Evolutionary conservation across 768 basidiomycete genomes (phyloP).

Genomic region (Termitomyces sp.): DNA sequence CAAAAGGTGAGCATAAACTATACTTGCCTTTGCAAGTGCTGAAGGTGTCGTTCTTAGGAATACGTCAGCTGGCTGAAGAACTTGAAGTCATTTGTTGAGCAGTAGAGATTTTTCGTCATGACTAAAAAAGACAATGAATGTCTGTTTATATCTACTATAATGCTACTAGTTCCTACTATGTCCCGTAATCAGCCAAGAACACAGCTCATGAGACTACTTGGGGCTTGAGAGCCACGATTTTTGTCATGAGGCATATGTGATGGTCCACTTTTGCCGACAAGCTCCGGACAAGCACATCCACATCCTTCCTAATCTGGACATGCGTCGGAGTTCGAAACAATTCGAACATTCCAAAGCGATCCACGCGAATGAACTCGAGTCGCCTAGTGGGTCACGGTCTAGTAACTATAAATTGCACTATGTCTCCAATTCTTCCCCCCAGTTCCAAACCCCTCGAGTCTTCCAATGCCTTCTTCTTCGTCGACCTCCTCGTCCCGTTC

Average conservation of each 20-base stretch:
- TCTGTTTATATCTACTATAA: constrained; percentile 6
- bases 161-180: background rate
- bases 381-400: background rate
- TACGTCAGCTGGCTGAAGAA: constrained; percentile 85
- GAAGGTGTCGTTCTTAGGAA: constrained; percentile 47
- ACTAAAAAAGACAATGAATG: constrained; percentile 8
- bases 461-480: constrained; percentile 17
- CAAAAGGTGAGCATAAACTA: constrained; percentile 60
- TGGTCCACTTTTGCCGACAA: background rate
- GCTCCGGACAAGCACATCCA: background rate
- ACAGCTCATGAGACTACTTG: background rate
- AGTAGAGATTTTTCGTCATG: constrained; percentile 21
- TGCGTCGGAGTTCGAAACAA: constrained; percentile 6
- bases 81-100: constrained; percentile 79
- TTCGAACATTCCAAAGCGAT: constrained; percentile 11
- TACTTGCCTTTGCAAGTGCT: background rate
- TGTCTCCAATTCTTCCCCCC: background rate
- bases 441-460: background rate
- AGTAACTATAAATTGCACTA: constrained; percentile 5
- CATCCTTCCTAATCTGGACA: constrained; percentile 2
- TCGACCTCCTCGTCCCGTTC: constrained; percentile 14
- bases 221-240: background rate
- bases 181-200: constrained; percentile 8
- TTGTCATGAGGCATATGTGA: constrained; percentile 1
- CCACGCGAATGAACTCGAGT: constrained; percentile 5